A percentile compares a stretch with the other conserved stretches of the same genome.
These are phyloP conservation scores for Colletotrichum karsti DNA, from an alignment of 2,329 filamentous ascomycete species.

Conservation along the genomic window DNA sequence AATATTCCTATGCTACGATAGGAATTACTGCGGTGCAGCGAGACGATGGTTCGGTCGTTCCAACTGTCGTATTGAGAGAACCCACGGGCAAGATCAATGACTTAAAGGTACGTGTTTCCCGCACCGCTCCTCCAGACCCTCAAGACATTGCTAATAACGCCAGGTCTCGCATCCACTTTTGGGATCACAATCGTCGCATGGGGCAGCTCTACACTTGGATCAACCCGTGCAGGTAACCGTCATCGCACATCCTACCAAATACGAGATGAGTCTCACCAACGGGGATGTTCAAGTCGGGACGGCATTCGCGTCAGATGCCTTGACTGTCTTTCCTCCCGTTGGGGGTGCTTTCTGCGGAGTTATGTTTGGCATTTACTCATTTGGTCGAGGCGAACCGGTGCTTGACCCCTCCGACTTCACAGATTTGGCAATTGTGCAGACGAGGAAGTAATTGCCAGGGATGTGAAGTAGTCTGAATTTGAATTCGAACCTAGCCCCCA, in stretches of 20 bases:
- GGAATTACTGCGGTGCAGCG: constrained; percentile 35
- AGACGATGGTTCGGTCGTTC: constrained; percentile 10
- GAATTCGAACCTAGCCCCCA: too few relatives aligned
- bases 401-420: constrained; percentile 41
- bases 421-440: constrained; percentile 29
- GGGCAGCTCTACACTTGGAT: background rate
- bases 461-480: background rate
- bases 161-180: constrained; percentile 15
- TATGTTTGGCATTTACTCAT: constrained; percentile 41
- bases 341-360: constrained; percentile 40
- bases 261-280: constrained; percentile 29
- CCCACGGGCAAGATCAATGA: constrained; percentile 33
- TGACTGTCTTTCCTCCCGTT: constrained; percentile 38
- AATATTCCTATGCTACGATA: constrained; percentile 46
- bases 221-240: constrained; percentile 26
- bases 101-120: constrained; percentile 28
- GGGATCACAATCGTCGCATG: background rate
- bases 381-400: constrained; percentile 38
- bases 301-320: constrained; percentile 26
- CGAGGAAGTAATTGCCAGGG: background rate
- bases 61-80: constrained; percentile 29
- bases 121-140: background rate
- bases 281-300: background rate
- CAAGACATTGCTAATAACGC: background rate
- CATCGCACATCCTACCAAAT: constrained; percentile 28